These are phyloP conservation scores for Boletus smithii DNA, from an alignment of 1,284 basidiomycete genomes.

Conservation along the genomic window DNA sequence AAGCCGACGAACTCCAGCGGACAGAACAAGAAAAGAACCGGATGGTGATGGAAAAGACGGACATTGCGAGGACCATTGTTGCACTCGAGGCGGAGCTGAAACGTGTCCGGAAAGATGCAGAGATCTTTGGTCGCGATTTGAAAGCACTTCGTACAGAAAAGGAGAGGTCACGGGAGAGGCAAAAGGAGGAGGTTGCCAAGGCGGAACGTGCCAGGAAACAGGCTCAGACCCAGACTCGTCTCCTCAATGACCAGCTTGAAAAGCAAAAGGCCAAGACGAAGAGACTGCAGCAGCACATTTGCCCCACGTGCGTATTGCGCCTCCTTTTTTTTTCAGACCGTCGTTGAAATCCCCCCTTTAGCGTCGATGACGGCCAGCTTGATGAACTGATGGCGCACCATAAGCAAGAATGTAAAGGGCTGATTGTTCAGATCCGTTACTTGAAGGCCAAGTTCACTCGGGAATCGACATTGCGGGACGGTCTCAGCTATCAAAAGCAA, in stretches of 20 bases:
- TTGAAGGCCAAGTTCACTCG: conserved; percentile 89
- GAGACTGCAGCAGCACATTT: conserved; percentile 52
- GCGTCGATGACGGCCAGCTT: conserved; percentile 52
- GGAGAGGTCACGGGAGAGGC: conserved; percentile 54
- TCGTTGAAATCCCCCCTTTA: background rate
- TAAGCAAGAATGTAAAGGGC: conserved; percentile 82
- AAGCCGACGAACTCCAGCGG: conserved; percentile 61
- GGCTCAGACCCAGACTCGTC: conserved; percentile 57
- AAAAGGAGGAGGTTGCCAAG: conserved; percentile 50
- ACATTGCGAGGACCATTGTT: conserved; percentile 59
- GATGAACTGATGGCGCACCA: conserved; percentile 62
- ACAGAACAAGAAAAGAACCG: conserved; percentile 58
- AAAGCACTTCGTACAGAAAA: conserved; percentile 63
- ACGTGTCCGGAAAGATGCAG: conserved; percentile 68
- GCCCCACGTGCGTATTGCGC: conserved; percentile 45
- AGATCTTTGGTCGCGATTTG: conserved; percentile 73
- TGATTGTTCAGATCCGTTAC: conserved; percentile 86
- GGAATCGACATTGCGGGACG: conserved; percentile 78
- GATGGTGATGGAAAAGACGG: conserved; percentile 58
- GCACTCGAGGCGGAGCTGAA: conserved; percentile 65
- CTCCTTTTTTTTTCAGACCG: background rate
- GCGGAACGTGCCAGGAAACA: conserved; percentile 63
- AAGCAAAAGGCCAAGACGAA: conserved; percentile 48
- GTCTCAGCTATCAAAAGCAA: conserved; percentile 83
- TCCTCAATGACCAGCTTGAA: conserved; percentile 68